Conservation (phyloP, 345 rosid genomes). For the Brassica rapa region DNA sequence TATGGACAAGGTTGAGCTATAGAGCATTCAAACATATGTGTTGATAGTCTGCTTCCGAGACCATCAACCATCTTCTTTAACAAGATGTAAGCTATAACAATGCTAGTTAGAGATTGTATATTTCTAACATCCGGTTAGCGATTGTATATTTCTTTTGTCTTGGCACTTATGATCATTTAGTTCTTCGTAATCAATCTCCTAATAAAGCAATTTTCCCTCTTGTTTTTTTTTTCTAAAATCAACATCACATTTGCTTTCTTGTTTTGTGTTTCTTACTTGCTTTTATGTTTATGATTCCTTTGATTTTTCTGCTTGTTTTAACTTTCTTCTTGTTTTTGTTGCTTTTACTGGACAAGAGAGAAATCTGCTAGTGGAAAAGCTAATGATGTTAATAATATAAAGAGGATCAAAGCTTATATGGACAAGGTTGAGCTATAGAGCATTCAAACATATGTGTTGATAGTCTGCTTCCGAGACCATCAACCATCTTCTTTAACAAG, state of each 20-base stretch:
- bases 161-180: not conserved
- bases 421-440: not conserved
- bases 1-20: not conserved
- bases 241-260: not conserved
- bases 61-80: constrained; percentile 59
- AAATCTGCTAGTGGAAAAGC: too few relatives aligned
- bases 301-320: not conserved
- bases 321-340: not conserved
- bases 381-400: too few relatives aligned
- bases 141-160: not conserved
- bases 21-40: not conserved
- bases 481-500: constrained; percentile 64
- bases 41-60: not conserved
- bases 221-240: not conserved
- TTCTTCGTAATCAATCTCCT: not conserved
- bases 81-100: constrained; percentile 47
- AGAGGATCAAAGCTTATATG: not conserved
- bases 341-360: not conserved
- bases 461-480: constrained; percentile 14
- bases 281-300: not conserved
- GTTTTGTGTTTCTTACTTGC: not conserved
- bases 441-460: not conserved
- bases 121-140: not conserved
- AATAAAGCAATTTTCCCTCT: not conserved
- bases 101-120: not conserved